phyloP scores from a whole-genome alignment of 257 asterid species.

The Solanum etuberosum region DNA sequence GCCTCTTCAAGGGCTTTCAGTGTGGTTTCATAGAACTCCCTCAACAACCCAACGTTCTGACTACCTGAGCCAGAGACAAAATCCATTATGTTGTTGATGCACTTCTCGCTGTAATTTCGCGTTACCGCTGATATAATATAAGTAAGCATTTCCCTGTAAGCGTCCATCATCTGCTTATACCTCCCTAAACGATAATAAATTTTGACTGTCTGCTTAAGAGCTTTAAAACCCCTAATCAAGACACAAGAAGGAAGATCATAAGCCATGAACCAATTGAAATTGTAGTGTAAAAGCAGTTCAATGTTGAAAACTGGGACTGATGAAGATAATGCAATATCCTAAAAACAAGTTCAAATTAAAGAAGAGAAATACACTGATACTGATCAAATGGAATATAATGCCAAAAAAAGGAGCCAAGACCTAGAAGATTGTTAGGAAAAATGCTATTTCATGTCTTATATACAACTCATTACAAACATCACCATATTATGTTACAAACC shows the following conservation, averaged over 20 bases:
- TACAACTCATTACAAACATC: background rate
- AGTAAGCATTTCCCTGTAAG: constrained; percentile 86
- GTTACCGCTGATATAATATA: constrained; percentile 92
- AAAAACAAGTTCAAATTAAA: background rate
- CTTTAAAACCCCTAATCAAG: constrained; percentile 86
- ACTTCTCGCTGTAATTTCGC: constrained; percentile 92
- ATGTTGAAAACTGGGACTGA: background rate
- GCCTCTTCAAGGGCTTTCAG: constrained; percentile 96
- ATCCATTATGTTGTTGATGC: constrained; percentile 95
- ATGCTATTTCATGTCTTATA: background rate
- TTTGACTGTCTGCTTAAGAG: constrained; percentile 91
- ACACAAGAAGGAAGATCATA: constrained; percentile 5
- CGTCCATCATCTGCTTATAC: constrained; percentile 91
- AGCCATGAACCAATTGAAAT: background rate
- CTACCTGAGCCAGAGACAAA: constrained; percentile 91
- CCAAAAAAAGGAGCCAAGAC: background rate
- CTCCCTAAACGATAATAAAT: constrained; percentile 79
- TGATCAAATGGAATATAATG: background rate
- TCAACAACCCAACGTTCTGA: constrained; percentile 72
- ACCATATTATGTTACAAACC: background rate
- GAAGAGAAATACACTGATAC: background rate
- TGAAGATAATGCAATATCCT: background rate
- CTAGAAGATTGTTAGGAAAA: background rate
- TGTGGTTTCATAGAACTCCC: constrained; percentile 89
- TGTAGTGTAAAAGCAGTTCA: background rate